Base-by-base conservation (phyloP, 2,329 filamentous ascomycete genomes). In the Dactylellina leptospora region DNA sequence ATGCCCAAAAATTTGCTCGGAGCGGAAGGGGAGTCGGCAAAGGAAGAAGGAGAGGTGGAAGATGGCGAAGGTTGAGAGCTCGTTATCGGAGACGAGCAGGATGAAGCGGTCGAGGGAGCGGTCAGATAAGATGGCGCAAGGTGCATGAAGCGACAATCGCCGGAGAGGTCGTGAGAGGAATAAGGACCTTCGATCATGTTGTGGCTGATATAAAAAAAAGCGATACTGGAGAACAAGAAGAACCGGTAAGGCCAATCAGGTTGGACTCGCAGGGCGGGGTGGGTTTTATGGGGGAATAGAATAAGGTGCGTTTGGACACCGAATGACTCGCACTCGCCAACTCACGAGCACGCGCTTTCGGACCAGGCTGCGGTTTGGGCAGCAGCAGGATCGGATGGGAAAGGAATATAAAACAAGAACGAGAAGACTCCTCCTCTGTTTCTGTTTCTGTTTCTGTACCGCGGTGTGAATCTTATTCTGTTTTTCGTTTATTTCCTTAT, bases 121-220 rank as follows among this genome's bases (percentile, higher is more conserved):
- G 64, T 48, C 18, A 70, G 22, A 44, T 55, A 70, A 4, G 64
- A 62, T 18, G 55, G 42, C 27, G 58, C 56, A 20, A 70, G 48
- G 27, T 60, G 50, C 30, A 61, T 27, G 53, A 70, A 70, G 38
- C 64, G 64, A 56, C 64, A 33, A 51, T 70, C 56, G 33, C 56
- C 50, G 44, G 56, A 51, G 45, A 61, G 64, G 64, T 56, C 55
- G 56, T 56, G 56, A 60, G 62, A 68, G 25, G 64, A 56, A 50
- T 61, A 70, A 25, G 64, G 64, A 44, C 64, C 64, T 45, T 70
- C 56, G 40, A 70, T 60, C 64, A 70, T 70, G 56, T 56, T 70
- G 64, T 38, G 48, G 20, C 48, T 33, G 11, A n/a, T 23, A 51
- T 27, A 38, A 25, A 13, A 40, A 23, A 40, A 38, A 40, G 16